Evolutionary conservation across 2,329 filamentous ascomycete species (phyloP).

Genomic region (Diplodia corticola): DNA sequence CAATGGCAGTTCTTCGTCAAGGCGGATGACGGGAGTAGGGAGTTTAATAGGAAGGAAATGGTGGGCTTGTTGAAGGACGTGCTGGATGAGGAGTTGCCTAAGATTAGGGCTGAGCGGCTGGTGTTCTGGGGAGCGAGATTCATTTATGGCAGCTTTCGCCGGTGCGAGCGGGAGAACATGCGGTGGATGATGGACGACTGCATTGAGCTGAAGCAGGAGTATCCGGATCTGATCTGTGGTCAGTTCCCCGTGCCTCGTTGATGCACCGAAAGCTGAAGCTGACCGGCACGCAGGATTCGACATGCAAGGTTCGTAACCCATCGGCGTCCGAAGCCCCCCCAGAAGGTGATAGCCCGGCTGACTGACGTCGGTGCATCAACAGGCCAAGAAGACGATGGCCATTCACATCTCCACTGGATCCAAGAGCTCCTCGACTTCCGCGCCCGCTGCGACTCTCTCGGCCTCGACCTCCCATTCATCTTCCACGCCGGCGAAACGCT

Average conservation of each 20-base stretch:
- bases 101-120: constrained; percentile 41
- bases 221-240: constrained; percentile 65
- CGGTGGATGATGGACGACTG: constrained; percentile 60
- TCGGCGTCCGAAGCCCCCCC: neutral
- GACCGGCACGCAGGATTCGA: neutral
- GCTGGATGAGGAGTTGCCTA: constrained; percentile 49
- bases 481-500: constrained; percentile 78
- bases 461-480: constrained; percentile 66
- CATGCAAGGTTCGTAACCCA: neutral
- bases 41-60: constrained; percentile 59
- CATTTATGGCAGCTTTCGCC: constrained; percentile 69
- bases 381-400: constrained; percentile 60
- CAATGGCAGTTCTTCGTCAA: constrained; percentile 66
- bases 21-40: constrained; percentile 54
- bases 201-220: constrained; percentile 58
- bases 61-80: constrained; percentile 60
- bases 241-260: constrained; percentile 52
- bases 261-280: neutral
- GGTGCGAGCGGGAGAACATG: constrained; percentile 54
- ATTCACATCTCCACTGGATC: constrained; percentile 59
- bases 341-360: neutral
- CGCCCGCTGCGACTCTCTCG: constrained; percentile 49
- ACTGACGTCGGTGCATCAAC: constrained; percentile 39
- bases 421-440: constrained; percentile 60
- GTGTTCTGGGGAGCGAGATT: constrained; percentile 62